Evolutionary conservation across 768 basidiomycete genomes (phyloP), one percentile per base, ranked within the genome.

Genomic region (Lactarius tabidus): DNA sequence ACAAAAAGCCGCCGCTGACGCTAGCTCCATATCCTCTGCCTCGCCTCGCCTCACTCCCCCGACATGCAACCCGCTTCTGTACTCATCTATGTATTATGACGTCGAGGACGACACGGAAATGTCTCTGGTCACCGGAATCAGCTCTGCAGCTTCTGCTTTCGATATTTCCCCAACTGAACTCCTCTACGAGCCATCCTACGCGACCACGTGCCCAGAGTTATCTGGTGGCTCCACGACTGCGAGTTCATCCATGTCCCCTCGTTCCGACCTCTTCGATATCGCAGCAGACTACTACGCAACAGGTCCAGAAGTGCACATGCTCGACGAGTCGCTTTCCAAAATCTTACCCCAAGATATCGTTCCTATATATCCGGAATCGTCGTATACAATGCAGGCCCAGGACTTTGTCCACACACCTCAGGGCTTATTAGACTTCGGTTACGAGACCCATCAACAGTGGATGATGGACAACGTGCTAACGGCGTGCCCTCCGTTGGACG

Each of bases 191-290:
- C 61, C 66, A 9, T 52, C 62, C 3, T 64, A 64, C 60, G 43
- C 60, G 23, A 33, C 48, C 36, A 38, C 63, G 18, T 68, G 54
- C n/a, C 62, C 66, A 20, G 66, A 69, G 35, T 48, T 67, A 29
- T 67, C 67, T 2, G 51, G 54, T 45, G 43, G 61, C 12, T 64
- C 67, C 26, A 60, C 69, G 12, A 62, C 67, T 3, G 45, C 59
- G n/a, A 62, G 63, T 7, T 64, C 66, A n/a, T 63, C 67, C 18
- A 69, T 69, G 69, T 68, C 69, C 1, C 69, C 69, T 15, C 67
- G 69, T 28, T 70, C 69, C 12, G 67, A 68, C 41, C 41, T 66
- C 35, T 70, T 68, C 20, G 69, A 70, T 23, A 62, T 70, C 12
- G 56, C 69, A 15, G 60, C 60, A 17, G 69, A 63, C 33, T 69